Base-by-base conservation (phyloP, 257 asterid genomes). In the Penstemon barbatus region DNA sequence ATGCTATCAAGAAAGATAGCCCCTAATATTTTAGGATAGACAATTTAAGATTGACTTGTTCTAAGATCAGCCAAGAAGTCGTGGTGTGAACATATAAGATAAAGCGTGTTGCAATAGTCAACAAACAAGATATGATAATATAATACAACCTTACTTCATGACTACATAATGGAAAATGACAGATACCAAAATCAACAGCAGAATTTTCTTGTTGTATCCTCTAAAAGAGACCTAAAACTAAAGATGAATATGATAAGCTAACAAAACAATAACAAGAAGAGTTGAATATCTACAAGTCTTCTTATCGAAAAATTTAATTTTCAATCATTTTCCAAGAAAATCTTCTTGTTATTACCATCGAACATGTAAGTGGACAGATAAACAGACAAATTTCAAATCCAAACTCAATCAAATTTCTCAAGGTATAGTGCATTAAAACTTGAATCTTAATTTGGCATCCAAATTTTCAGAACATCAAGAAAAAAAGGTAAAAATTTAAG, bases 51-150 rank as follows among this genome's bases (percentile, higher is more conserved):
- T 41, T 18, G 44, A 60, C 6, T 60, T n/a, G 65, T 61, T 61
- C 8, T 19, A 2, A 43, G 43, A 46, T 7, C 8, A 45, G 53
- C 57, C 18, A 46, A 46, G 33, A 33, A 44, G n/a, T 10, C 36
- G 10, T 63, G 13, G 19, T 63, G 41, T 25, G 42, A 45, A 63
- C 37, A 45, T 63, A 5, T 46, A 9, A 41, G 43, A 25, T 25
- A 50, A 63, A 12, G 42, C 68, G 36, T 19, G 33, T 63, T 63
- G 11, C 25, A 33, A 8, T 45, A 19, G 68, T 63, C 57, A 63
- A 63, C 43, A 63, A 63, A 63, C 33, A 13, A 63, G 55, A 46
- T 19, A 19, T 45, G 43, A 8, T 45, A 9, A 63, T 11, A 10
- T 8, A 45, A 45, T 38, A 33, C 12, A 63, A 46, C 56, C 45